These are phyloP conservation scores for Mycena chlorophos DNA, from an alignment of 768 basidiomycete genomes.

Conservation along the genomic window DNA sequence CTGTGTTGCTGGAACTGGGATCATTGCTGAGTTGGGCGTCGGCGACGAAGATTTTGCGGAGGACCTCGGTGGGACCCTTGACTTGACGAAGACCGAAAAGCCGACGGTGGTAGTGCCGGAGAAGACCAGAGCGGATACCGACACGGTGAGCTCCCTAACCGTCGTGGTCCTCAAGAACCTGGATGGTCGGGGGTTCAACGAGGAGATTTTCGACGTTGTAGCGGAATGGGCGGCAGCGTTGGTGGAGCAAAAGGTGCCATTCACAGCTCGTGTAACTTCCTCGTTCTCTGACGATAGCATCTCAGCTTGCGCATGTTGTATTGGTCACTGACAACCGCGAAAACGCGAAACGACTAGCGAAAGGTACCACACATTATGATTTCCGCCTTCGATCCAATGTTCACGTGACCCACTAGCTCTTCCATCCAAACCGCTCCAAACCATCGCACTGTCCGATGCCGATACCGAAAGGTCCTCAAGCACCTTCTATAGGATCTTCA, in stretches of 20 bases:
- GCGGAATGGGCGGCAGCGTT: conserved; percentile 84
- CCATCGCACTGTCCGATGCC: conserved; percentile 83
- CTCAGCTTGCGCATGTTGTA: conserved; percentile 86
- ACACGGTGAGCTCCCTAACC: conserved; percentile 65
- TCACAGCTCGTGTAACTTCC: background rate
- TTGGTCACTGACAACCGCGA: conserved; percentile 89
- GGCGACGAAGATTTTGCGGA: conserved; percentile 21
- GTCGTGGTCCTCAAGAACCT: conserved; percentile 86
- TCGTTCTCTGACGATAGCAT: background rate
- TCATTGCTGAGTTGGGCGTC: conserved; percentile 46
- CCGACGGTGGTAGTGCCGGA: background rate
- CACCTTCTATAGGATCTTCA: no score
- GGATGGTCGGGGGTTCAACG: conserved; percentile 54
- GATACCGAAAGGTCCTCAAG: no score
- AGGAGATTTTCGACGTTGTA: conserved; percentile 73
- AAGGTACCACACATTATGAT: conserved; percentile 46
- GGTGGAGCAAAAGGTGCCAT: conserved; percentile 76
- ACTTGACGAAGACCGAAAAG: background rate
- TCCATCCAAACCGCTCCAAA: conserved; percentile 78
- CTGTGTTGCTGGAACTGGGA: conserved; percentile 79
- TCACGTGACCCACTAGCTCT: conserved; percentile 51
- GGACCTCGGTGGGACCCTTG: background rate
- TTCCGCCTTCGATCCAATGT: background rate
- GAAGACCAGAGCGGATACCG: conserved; percentile 42
- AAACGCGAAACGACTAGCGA: conserved; percentile 79